Evolutionary conservation across 345 rosid genomes (phyloP), one percentile per base, ranked within the genome.

Genomic region (Eucalyptus rudis): DNA sequence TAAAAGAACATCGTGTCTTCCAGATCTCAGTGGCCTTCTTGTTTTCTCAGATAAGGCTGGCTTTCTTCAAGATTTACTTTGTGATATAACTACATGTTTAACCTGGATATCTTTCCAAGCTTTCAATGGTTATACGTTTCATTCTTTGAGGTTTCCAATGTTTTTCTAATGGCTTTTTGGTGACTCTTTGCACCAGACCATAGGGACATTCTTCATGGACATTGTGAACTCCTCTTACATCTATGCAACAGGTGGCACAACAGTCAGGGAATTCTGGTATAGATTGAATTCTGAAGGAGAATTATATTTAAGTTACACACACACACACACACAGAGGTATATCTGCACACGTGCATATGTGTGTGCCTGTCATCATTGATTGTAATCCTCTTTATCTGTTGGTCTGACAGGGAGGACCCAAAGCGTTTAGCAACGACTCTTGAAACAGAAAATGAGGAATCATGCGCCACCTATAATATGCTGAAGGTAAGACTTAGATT

Each of bases 191-290:
- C 91, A 80, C 33, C 94, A 98, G 99, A 95, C 93, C 33, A 95
- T 95, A 16, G 95, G 95, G 15, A 92, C 93, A 86, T 95, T 90
- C 90, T 98, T 98, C 92, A 95, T 98, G 99, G 97, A 96, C 58
- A 92, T 94, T 11, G 96, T 98, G 27, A 98, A 97, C 91, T 93
- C 96, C 76, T 96, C 99, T 81, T 95, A 98, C 92, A 93, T 95
- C 94, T 98, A 95, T 92, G 98, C 99, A 86, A 98, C 99, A 36
- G 99, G 99, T 91, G 99, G 99, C 89, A 97, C 99, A 76, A 95
- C 99, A 24, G 94, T 90, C 66, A 2, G 87, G 17, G 99, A 98
- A 90, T 95, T 95, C 93, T 98, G 99, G 99, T 97, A 95, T 88
- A 76, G 47, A 76, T 36, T 76, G 29, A 36, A 76, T 76, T 76